These are phyloP conservation scores for Polyporus tsugae DNA, from an alignment of 1,284 basidiomycete genomes.

Conservation along the genomic window DNA sequence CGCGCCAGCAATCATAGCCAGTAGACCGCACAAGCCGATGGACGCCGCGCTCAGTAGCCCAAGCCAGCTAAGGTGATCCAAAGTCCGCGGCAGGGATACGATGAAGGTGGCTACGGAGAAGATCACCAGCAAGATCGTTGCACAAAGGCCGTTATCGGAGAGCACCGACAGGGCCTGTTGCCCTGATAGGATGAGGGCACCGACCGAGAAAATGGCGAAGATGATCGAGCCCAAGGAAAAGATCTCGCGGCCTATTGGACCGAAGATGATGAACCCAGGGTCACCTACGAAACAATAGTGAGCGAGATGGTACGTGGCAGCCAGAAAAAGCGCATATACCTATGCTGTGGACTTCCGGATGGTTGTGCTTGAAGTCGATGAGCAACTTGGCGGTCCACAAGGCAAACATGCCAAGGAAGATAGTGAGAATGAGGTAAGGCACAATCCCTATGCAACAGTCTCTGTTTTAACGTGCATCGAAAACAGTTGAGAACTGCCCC, in stretches of 20 bases:
- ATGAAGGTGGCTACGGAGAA: slow-evolving; percentile 54
- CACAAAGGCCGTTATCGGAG: slow-evolving; percentile 57
- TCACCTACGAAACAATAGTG: slow-evolving; percentile 47
- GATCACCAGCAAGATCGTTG: slow-evolving; percentile 53
- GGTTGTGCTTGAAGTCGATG: slow-evolving; percentile 64
- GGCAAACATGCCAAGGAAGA: slow-evolving; percentile 60
- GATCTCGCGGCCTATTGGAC: slow-evolving; percentile 56
- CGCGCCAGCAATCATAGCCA: slow-evolving; percentile 59
- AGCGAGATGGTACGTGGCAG: neutral
- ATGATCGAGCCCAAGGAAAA: slow-evolving; percentile 55
- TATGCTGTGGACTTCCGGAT: slow-evolving; percentile 63
- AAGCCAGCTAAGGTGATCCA: slow-evolving; percentile 56
- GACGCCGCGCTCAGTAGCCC: slow-evolving; percentile 52
- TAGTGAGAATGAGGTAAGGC: slow-evolving; percentile 60
- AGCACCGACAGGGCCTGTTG: slow-evolving; percentile 59
- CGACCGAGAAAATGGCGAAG: slow-evolving; percentile 54
- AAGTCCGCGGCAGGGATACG: slow-evolving; percentile 56
- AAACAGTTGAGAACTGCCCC: neutral
- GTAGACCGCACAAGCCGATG: slow-evolving; percentile 53
- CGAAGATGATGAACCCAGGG: slow-evolving; percentile 61
- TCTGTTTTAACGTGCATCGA: neutral
- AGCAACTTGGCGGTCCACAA: slow-evolving; percentile 61
- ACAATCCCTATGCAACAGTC: slow-evolving; percentile 50
- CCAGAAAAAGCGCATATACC: slow-evolving; percentile 36
- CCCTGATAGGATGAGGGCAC: slow-evolving; percentile 12